Conservation (phyloP, 176 grass and related monocot species). For the barley (Hordeum vulgare) region DNA sequence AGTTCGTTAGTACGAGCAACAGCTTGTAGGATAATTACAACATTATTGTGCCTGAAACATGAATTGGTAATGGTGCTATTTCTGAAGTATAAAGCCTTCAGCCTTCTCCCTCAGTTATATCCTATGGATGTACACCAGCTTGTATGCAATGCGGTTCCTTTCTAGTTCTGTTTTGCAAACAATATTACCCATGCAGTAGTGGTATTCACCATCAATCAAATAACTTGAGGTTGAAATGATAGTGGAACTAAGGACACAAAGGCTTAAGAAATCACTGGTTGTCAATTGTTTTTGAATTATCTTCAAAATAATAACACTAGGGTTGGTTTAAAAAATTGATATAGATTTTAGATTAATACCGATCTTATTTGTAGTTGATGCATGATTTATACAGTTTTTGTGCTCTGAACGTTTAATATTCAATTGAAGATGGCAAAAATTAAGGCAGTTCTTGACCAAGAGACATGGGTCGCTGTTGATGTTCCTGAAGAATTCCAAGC, state of each 20-base stretch:
- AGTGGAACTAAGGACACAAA: background rate
- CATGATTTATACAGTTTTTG: conserved; percentile 7
- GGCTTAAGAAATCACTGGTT: background rate
- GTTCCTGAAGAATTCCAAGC: conserved; percentile 95
- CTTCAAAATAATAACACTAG: background rate
- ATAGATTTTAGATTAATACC: background rate
- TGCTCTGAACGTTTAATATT: conserved; percentile 12
- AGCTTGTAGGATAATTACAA: background rate
- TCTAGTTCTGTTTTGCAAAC: background rate
- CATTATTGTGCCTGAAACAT: background rate
- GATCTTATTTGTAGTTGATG: background rate
- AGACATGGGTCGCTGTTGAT: conserved; percentile 87
- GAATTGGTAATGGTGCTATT: background rate
- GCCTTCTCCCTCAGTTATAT: background rate
- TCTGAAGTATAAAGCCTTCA: background rate
- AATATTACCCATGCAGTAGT: background rate
- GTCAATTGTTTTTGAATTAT: background rate
- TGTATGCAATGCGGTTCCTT: background rate
- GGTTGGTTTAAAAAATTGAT: background rate
- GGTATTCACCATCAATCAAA: background rate
- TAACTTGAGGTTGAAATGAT: conserved; percentile 6
- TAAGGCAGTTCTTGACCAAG: conserved; percentile 98
- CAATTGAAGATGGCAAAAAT: conserved; percentile 90
- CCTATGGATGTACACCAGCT: background rate
- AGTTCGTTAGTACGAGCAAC: background rate